These are phyloP conservation scores for Zygoascus ofunaensis DNA, from an alignment of 805 yeast species.

Conservation along the genomic window DNA sequence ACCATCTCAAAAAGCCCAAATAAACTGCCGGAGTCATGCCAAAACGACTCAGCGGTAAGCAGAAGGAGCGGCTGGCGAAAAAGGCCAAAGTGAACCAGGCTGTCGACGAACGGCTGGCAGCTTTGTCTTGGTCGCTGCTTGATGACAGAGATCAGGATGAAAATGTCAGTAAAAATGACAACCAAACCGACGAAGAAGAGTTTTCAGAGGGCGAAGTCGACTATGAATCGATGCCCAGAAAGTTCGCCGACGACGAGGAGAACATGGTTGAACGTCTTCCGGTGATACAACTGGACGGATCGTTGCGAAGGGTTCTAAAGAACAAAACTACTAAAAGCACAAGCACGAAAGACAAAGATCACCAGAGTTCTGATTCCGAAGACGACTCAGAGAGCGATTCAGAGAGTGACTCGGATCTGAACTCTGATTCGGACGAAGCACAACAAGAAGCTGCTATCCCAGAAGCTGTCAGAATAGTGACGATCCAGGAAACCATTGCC, in stretches of 20 bases:
- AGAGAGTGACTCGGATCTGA: slow-evolving; percentile 1
- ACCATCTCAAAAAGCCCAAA: too few species aligned
- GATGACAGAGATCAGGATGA: too few species aligned
- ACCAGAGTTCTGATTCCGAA: slow-evolving; percentile 25
- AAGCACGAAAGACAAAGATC: slow-evolving; percentile 22
- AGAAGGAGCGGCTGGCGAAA: slow-evolving; percentile 15
- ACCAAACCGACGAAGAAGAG: slow-evolving; percentile 9
- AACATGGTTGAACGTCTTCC: slow-evolving; percentile 65
- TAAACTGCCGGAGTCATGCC: too few species aligned
- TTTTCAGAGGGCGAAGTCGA: slow-evolving; percentile 54
- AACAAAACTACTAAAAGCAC: slow-evolving; percentile 24
- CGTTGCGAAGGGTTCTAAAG: slow-evolving; percentile 53
- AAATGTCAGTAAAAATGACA: too few species aligned
- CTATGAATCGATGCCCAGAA: slow-evolving; percentile 68
- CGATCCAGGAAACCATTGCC: slow-evolving; percentile 77
- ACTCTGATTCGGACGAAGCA: slow-evolving; percentile 4
- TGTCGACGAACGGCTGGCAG: slow-evolving; percentile 12
- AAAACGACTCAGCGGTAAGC: slow-evolving; percentile 19
- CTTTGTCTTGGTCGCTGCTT: slow-evolving; percentile 14
- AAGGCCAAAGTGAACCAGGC: slow-evolving; percentile 14
- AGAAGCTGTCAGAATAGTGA: slow-evolving; percentile 40
- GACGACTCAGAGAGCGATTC: slow-evolving; percentile 21
- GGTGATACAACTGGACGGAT: slow-evolving; percentile 63
- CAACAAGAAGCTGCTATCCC: slow-evolving; percentile 39
- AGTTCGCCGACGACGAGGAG: slow-evolving; percentile 31